Evolutionary conservation across 805 yeast genomes (phyloP), one percentile per base, ranked within the genome.

Genomic region (Ogataea degrootiae): DNA sequence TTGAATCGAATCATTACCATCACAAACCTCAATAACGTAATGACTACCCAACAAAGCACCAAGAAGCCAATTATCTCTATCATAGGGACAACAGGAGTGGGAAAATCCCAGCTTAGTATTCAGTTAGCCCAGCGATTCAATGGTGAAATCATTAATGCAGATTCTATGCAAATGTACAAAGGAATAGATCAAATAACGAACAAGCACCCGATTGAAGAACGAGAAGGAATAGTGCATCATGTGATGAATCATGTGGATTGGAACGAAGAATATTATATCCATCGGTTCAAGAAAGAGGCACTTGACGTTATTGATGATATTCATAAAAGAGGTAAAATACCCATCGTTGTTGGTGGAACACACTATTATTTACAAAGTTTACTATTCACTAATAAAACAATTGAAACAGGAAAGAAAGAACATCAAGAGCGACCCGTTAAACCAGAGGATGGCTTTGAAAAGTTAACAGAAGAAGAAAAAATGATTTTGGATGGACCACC

Each of bases 101-200:
- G 99, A 0, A 92, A 92, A 61, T 91, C 97, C 0, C 89, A 87
- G 75, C 76, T 87, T 50, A 78, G 88, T 41, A 80, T 89, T 2
- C 92, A 89, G 50, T 63, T 94, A 19, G 97, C 97, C 11, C 74
- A 78, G 55, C 74, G 75, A 26, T 75, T 85, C 44, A 77, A 83
- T 60, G 98, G 98, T 19, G 98, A 94, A 61, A 75, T 94, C 53
- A 86, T 94, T 53, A 94, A 94, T 66, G 96, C 96, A 0, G 99
- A 94, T 63, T 89, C 98, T 1, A 91, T 94, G 97, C 99, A 94
- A 66, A 86, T 94, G 73, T 94, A 94, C 65, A 68, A 72, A 37
- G 83, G 79, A 0, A 68, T 81, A 1, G 88, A 85, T 14, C 79
- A 80, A 11, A 88, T 94, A 50, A 87, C 99, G 15, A 94, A 94